phyloP scores from a whole-genome alignment of 768 basidiomycete species.

The Calocybe cyanea region DNA sequence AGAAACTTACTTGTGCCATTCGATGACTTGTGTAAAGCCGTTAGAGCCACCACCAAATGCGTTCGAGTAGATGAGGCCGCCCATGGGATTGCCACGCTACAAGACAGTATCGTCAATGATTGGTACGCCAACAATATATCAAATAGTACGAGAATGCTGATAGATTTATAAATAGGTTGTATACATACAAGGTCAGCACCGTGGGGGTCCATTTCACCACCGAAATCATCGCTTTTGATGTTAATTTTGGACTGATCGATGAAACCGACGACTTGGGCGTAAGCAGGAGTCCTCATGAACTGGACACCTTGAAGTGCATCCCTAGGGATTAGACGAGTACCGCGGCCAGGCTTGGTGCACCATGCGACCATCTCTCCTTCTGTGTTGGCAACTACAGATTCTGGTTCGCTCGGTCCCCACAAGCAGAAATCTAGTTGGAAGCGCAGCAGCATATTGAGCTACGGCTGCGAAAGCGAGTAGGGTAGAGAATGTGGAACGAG shows the following conservation, averaged over 20 bases:
- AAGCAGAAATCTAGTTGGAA: slow-evolving; percentile 66
- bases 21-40: slow-evolving; percentile 45
- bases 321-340: slow-evolving; percentile 77
- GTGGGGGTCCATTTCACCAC: slow-evolving; percentile 71
- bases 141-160: neutral
- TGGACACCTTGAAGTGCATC: slow-evolving; percentile 55
- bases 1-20: slow-evolving; percentile 50
- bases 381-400: slow-evolving; percentile 56
- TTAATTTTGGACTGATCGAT: slow-evolving; percentile 55
- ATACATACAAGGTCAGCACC: slow-evolving; percentile 40
- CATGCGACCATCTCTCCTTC: slow-evolving; percentile 73
- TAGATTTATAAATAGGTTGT: neutral
- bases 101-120: neutral
- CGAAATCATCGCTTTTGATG: slow-evolving; percentile 44
- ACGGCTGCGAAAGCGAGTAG: slow-evolving; percentile 26
- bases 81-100: slow-evolving; percentile 78
- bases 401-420: slow-evolving; percentile 50
- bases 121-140: neutral
- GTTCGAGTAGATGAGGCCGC: slow-evolving; percentile 24
- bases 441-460: slow-evolving; percentile 6
- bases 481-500: slow-evolving; percentile 29
- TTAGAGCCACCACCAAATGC: slow-evolving; percentile 21
- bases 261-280: slow-evolving; percentile 54
- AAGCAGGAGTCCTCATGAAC: slow-evolving; percentile 52
- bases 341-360: slow-evolving; percentile 66